Conservation (phyloP, 2,329 filamentous ascomycete genomes). For the Tolypocladium amazonense region DNA sequence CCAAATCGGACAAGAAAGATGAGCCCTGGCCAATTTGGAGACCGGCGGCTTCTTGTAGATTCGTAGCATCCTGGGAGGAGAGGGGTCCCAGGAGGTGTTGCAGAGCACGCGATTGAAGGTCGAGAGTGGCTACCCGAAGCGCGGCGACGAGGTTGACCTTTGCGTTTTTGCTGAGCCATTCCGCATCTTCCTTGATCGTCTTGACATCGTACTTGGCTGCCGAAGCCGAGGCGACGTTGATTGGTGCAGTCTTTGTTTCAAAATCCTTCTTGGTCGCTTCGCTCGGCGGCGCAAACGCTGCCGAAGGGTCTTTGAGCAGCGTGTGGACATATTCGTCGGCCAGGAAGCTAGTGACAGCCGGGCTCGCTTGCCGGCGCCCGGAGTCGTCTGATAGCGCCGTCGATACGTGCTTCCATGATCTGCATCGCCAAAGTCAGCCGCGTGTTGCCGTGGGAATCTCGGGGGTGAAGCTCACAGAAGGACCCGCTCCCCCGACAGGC, state of each 20-base stretch:
- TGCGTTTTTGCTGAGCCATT: slow-evolving; percentile 74
- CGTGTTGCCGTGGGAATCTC: slow-evolving; percentile 2
- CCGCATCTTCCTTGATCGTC: slow-evolving; percentile 70
- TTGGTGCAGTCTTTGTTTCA: slow-evolving; percentile 76
- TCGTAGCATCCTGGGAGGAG: slow-evolving; percentile 67
- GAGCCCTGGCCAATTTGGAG: slow-evolving; percentile 49
- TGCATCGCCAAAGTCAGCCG: slow-evolving; percentile 19
- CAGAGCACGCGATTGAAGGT: slow-evolving; percentile 75
- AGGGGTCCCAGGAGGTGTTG: slow-evolving; percentile 60
- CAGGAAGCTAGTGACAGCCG: slow-evolving; percentile 57
- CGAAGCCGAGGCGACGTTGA: slow-evolving; percentile 63
- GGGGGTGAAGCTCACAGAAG: slow-evolving; percentile 55
- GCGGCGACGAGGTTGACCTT: slow-evolving; percentile 74
- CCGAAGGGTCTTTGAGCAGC: slow-evolving; percentile 58
- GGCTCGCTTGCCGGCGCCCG: slow-evolving; percentile 41
- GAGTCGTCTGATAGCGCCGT: slow-evolving; percentile 44
- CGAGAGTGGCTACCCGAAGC: slow-evolving; percentile 67
- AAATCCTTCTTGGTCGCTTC: slow-evolving; percentile 59
- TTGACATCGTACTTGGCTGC: slow-evolving; percentile 62
- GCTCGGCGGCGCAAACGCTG: slow-evolving; percentile 54
- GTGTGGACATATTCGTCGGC: slow-evolving; percentile 56
- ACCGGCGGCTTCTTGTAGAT: slow-evolving; percentile 64
- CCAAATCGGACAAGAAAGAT: slow-evolving; percentile 43
- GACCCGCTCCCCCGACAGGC: slow-evolving; percentile 68
- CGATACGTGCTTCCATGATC: slow-evolving; percentile 52